Base-by-base conservation (phyloP, 768 basidiomycete genomes). In the Suillus variegatus region DNA sequence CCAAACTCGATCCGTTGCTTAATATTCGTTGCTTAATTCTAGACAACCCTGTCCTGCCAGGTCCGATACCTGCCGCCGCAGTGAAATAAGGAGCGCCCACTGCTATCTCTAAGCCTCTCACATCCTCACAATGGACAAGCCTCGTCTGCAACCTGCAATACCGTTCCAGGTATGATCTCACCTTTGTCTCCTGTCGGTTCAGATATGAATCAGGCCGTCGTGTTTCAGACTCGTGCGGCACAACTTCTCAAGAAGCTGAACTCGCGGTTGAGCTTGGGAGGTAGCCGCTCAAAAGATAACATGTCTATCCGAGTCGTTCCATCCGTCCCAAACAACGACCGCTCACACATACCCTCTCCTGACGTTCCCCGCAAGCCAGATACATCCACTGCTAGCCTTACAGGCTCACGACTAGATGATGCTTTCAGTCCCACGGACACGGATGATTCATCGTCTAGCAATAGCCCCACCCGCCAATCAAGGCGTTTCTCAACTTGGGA, bases 181-280 rank as follows among this genome's bases (percentile, higher is more conserved):
- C 44, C 41, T 32, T 40, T 54, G 22, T 46, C 14, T 52, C 62
- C 64, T 63, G 64, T 2, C 22, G 54, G 69, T 77, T 63, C 4
- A 61, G 72, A 72, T 56, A 32, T 4, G 18, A 58, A 52, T 69
- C 28, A 35, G 62, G 57, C 25, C 61, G 54, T 38, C 12, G 35
- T 20, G 62, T 58, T 64, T 14, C 25, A 74, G 74, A 66, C 67
- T 65, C 80, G 79, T 61, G 79, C 64, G 74, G 73, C 76, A 73
- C 77, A 73, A 68, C 85, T 73, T 62, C 77, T 69, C 75, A 84
- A 69, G 77, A 81, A 69, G 71, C 78, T 71, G 56, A 73, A 75
- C 32, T 70, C 80, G 67, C 80, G 76, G 64, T 74, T 75, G 41
- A 77, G 82, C 41, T 68, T 75, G 47, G 69, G 72, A 52, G 68